Evolutionary conservation across 495 filamentous ascomycete species (phyloP).

Genomic region (Penicillium odoratum): DNA sequence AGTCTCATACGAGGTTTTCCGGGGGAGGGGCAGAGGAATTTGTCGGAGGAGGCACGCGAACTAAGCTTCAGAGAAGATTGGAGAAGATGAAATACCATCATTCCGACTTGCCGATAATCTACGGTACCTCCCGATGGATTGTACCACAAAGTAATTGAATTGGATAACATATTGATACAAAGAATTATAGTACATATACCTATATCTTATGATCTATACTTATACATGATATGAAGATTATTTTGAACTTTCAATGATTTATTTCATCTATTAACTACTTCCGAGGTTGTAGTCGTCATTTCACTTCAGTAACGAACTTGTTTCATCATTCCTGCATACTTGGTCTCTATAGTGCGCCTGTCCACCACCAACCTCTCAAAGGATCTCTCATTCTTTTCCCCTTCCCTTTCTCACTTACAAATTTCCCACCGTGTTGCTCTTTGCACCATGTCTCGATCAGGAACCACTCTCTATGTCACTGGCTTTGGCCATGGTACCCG

Average conservation of each 20-base stretch:
- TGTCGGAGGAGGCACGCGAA: neutral
- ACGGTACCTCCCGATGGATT: slow-evolving; percentile 33
- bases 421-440: slow-evolving; percentile 2
- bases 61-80: slow-evolving; percentile 3
- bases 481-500: slow-evolving; percentile 99
- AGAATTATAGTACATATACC: no score
- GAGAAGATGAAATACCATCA: slow-evolving; percentile 13
- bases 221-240: no score
- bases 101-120: slow-evolving; percentile 27
- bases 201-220: no score
- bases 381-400: slow-evolving; percentile 4
- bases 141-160: neutral
- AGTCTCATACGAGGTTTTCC: neutral
- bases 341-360: slow-evolving; percentile 16
- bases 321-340: slow-evolving; percentile 9
- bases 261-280: neutral
- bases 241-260: neutral
- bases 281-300: neutral
- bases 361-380: slow-evolving; percentile 7
- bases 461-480: slow-evolving; percentile 93
- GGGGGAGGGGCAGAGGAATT: neutral
- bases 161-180: neutral
- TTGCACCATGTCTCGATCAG: slow-evolving; percentile 79
- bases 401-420: slow-evolving; percentile 1
- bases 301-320: neutral